phyloP scores from a whole-genome alignment of 768 basidiomycete genomes.

The Phaeotremella fagi region DNA sequence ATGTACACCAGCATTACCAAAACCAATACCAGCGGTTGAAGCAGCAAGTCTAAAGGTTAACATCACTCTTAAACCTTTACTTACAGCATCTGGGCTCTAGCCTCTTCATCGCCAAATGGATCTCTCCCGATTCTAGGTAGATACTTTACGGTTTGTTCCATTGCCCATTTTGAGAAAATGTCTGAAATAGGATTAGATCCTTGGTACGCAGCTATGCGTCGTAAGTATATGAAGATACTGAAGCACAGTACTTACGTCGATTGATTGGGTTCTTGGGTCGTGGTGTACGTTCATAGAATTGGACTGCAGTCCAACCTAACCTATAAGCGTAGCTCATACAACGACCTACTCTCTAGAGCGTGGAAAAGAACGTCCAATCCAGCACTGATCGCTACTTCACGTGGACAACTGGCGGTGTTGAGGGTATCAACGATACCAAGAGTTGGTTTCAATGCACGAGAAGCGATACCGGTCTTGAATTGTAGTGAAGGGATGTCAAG shows the following conservation, averaged over 20 bases:
- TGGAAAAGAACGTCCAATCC: conserved; percentile 95
- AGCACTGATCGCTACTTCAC: conserved; percentile 87
- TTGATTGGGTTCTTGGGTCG: conserved; percentile 84
- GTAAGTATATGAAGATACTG: not conserved
- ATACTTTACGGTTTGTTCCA: conserved; percentile 79
- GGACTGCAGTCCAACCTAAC: conserved; percentile 28
- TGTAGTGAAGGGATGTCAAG: conserved; percentile 76
- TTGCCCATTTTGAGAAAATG: conserved; percentile 88
- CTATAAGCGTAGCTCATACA: not conserved
- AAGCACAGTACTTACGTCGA: conserved; percentile 55
- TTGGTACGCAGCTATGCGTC: conserved; percentile 35
- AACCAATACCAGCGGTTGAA: conserved; percentile 88
- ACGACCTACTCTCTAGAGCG: conserved; percentile 74
- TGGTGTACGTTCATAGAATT: conserved; percentile 82
- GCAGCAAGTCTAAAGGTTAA: conserved; percentile 60
- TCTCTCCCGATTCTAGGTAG: conserved; percentile 81
- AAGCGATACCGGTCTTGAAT: conserved; percentile 97
- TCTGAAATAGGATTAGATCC: conserved; percentile 63
- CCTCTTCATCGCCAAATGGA: conserved; percentile 65
- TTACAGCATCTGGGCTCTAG: conserved; percentile 85
- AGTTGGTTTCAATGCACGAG: conserved; percentile 80
- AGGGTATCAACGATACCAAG: conserved; percentile 80
- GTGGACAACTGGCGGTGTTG: conserved; percentile 87
- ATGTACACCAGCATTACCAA: conserved; percentile 46
- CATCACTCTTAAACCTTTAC: conserved; percentile 21